These are phyloP conservation scores for Exophiala aquamarina DNA, from an alignment of 2,329 filamentous ascomycete species.

Conservation along the genomic window DNA sequence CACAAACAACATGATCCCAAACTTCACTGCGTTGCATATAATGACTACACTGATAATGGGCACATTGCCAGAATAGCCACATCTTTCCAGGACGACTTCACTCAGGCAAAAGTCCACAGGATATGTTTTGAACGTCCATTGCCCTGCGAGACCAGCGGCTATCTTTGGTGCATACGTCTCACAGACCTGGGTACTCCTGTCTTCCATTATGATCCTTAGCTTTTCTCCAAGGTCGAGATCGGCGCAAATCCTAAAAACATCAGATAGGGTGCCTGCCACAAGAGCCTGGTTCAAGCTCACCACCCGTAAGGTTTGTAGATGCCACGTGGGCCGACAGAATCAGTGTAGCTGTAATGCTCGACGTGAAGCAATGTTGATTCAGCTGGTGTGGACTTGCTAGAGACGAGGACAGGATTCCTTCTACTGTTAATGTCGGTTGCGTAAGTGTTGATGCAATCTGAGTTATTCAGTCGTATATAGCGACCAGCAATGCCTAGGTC, in stretches of 20 bases:
- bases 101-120: slow-evolving; percentile 21
- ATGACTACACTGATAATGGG: slow-evolving; percentile 26
- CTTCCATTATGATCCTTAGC: neutral
- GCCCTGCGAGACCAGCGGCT: slow-evolving; percentile 3
- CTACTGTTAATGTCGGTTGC: slow-evolving; percentile 12
- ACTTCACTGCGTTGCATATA: slow-evolving; percentile 21
- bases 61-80: slow-evolving; percentile 25
- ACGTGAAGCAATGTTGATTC: slow-evolving; percentile 2
- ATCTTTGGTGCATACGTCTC: slow-evolving; percentile 15
- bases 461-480: slow-evolving; percentile 14
- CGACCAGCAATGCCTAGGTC: neutral
- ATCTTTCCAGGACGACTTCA: slow-evolving; percentile 17
- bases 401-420: slow-evolving; percentile 21
- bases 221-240: slow-evolving; percentile 7
- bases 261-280: no score
- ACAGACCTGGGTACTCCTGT: slow-evolving; percentile 9
- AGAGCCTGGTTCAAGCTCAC: no score
- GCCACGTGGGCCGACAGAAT: no score
- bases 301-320: no score
- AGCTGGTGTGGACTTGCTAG: slow-evolving; percentile 7
- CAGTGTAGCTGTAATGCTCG: neutral
- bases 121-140: slow-evolving; percentile 16
- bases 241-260: slow-evolving; percentile 14
- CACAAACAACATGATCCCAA: slow-evolving; percentile 21
- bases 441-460: slow-evolving; percentile 20